These are phyloP conservation scores for Silene vulgaris DNA, from an alignment of 179 eudicot genomes.

Conservation along the genomic window DNA sequence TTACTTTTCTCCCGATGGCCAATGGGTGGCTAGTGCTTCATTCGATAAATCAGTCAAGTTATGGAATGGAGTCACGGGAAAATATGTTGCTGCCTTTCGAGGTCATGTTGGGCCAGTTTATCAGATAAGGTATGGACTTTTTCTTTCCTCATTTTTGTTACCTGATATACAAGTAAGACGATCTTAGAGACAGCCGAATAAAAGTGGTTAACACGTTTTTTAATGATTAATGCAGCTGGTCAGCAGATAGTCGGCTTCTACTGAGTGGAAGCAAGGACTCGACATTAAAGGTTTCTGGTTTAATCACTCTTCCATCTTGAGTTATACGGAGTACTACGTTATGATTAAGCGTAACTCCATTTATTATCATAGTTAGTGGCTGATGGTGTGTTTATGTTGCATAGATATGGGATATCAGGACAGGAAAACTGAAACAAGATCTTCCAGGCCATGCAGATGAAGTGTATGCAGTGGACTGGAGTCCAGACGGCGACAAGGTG, in stretches of 20 bases:
- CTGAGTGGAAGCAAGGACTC: slow-evolving; percentile 96
- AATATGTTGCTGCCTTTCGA: slow-evolving; percentile 75
- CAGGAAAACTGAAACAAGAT: slow-evolving; percentile 74
- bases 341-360: background rate
- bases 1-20: slow-evolving; percentile 94
- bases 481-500: slow-evolving; percentile 89
- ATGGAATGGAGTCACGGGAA: slow-evolving; percentile 92
- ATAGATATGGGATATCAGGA: slow-evolving; percentile 76
- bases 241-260: slow-evolving; percentile 91
- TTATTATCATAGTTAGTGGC: no score
- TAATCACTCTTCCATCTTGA: background rate
- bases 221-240: slow-evolving; percentile 58
- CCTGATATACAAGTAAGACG: background rate
- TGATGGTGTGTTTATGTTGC: background rate
- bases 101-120: slow-evolving; percentile 97
- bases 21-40: slow-evolving; percentile 95
- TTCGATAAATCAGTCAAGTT: slow-evolving; percentile 90
- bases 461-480: slow-evolving; percentile 94
- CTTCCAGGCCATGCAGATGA: slow-evolving; percentile 93
- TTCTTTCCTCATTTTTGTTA: background rate
- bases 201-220: background rate
- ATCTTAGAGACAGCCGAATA: background rate
- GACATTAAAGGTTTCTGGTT: slow-evolving; percentile 59
- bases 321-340: background rate
- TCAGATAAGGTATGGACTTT: slow-evolving; percentile 67